Evolutionary conservation across 306 rosid species (phyloP).

Genomic region (Dryas alaskensis): DNA sequence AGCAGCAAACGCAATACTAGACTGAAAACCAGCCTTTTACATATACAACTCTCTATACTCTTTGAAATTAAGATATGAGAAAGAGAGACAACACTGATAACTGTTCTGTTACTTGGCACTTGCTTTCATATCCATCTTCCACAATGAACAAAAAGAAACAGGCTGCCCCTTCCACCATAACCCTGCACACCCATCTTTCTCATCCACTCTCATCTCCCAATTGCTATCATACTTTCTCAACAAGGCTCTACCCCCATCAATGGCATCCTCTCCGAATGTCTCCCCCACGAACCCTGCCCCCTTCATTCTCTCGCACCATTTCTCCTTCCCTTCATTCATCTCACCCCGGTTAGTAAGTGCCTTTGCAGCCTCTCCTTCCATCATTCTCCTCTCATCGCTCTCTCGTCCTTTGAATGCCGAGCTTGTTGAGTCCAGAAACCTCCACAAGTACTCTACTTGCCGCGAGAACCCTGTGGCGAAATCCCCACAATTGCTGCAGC

Average conservation of each 20-base stretch:
- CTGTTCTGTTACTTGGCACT: constrained; percentile 5
- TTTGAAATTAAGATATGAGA: not conserved
- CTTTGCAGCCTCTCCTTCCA: constrained; percentile 93
- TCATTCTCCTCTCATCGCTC: constrained; percentile 72
- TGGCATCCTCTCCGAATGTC: constrained; percentile 56
- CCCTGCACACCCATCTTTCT: constrained; percentile 51
- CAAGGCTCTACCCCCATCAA: constrained; percentile 75
- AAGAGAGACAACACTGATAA: not conserved
- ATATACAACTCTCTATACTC: not conserved
- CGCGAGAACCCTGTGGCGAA: constrained; percentile 51
- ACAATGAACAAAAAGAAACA: constrained; percentile 74
- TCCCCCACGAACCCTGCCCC: constrained; percentile 57
- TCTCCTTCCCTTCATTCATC: constrained; percentile 78
- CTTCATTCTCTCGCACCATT: constrained; percentile 83
- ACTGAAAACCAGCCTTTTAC: not conserved
- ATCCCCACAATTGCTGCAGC: constrained; percentile 69
- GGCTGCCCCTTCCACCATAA: constrained; percentile 83
- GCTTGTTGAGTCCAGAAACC: constrained; percentile 81
- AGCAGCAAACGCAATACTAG: no score
- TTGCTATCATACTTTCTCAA: constrained; percentile 77
- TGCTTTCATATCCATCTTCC: constrained; percentile 45
- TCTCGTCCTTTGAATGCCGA: constrained; percentile 73
- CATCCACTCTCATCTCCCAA: constrained; percentile 86
- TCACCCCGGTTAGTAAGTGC: constrained; percentile 54
- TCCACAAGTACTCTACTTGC: constrained; percentile 72